A percentile compares a stretch with the other conserved stretches of the same genome.
These are phyloP conservation scores for Yamadazyma scolyti DNA, from an alignment of 805 yeast species.

Conservation along the genomic window DNA sequence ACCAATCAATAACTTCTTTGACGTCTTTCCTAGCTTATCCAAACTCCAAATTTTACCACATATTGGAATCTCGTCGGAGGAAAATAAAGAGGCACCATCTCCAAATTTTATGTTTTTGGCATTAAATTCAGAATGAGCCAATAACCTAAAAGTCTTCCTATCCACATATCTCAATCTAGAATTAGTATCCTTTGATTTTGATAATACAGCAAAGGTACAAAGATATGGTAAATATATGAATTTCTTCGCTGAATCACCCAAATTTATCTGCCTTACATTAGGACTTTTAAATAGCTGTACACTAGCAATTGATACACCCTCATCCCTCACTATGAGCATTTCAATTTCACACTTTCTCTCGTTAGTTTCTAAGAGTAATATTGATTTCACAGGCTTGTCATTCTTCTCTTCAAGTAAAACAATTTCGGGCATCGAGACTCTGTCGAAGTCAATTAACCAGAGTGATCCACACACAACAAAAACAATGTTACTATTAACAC, in stretches of 20 bases:
- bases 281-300: slow-evolving; percentile 22
- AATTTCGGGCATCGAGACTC: slow-evolving; percentile 22
- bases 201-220: slow-evolving; percentile 26
- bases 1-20: slow-evolving; percentile 31
- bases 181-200: slow-evolving; percentile 22
- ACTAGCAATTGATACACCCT: slow-evolving; percentile 29
- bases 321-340: slow-evolving; percentile 24
- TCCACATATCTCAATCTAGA: slow-evolving; percentile 31
- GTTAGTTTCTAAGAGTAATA: slow-evolving; percentile 4
- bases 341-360: neutral
- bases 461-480: slow-evolving; percentile 23
- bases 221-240: slow-evolving; percentile 25
- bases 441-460: slow-evolving; percentile 30
- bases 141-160: slow-evolving; percentile 20
- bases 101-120: slow-evolving; percentile 15
- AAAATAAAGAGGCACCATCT: slow-evolving; percentile 7
- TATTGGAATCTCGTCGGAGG: slow-evolving; percentile 25
- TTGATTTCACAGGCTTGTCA: slow-evolving; percentile 20
- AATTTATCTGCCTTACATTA: slow-evolving; percentile 21
- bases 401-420: slow-evolving; percentile 33
- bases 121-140: slow-evolving; percentile 21
- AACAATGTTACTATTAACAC: slow-evolving; percentile 15
- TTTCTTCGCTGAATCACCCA: slow-evolving; percentile 32
- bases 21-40: slow-evolving; percentile 21
- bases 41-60: slow-evolving; percentile 35